Evolutionary conservation across 441 rosid genomes (phyloP).

Genomic region (Breynia disticha): DNA sequence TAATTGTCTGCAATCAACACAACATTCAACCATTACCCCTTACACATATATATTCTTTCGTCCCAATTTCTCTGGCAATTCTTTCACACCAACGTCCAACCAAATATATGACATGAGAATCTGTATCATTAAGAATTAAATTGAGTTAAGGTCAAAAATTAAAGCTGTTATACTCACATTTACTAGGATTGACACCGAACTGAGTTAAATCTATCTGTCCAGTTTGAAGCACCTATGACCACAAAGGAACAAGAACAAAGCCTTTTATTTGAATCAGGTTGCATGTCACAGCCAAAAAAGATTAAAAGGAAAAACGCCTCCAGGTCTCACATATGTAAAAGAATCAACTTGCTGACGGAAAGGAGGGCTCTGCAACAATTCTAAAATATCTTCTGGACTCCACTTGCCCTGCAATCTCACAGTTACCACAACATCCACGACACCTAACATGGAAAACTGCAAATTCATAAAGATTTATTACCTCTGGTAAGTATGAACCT

Average conservation of each 20-base stretch:
- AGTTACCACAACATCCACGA: constrained; percentile 12
- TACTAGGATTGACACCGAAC: constrained; percentile 84
- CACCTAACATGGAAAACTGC: constrained; percentile 1
- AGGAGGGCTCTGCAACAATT: constrained; percentile 86
- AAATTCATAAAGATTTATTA: constrained; percentile 17
- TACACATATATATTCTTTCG: no score
- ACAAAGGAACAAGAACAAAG: constrained; percentile 13
- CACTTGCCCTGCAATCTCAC: constrained; percentile 52
- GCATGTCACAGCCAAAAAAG: constrained; percentile 3
- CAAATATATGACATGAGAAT: no score
- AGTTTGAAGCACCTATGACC: constrained; percentile 70
- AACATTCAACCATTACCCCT: no score
- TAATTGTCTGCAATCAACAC: constrained; percentile 60
- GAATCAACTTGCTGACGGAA: constrained; percentile 97
- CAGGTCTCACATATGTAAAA: constrained; percentile 63
- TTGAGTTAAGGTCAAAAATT: no score
- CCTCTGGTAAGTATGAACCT: constrained; percentile 81
- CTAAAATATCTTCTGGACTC: constrained; percentile 68
- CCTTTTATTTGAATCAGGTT: neutral
- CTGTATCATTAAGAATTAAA: no score
- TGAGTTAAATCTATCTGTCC: constrained; percentile 94
- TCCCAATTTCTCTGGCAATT: no score
- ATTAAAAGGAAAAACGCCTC: constrained; percentile 6
- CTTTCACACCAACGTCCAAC: no score
- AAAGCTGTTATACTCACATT: constrained; percentile 40